Evolutionary conservation across 1,284 basidiomycete genomes (phyloP).

Genomic region (Fomitopsis betulina): DNA sequence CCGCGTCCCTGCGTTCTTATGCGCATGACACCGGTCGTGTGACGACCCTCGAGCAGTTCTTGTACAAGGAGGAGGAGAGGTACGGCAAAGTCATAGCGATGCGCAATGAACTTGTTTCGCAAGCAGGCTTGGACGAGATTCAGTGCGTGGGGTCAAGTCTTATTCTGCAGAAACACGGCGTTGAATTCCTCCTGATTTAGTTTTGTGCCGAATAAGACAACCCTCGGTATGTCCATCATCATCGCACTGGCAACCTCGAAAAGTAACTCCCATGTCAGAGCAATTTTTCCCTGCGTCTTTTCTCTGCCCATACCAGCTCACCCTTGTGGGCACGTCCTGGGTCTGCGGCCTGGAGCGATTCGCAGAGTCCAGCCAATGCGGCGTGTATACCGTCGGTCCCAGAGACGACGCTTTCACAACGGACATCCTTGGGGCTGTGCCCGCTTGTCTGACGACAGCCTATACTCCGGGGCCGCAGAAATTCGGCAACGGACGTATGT

Average conservation of each 20-base stretch:
- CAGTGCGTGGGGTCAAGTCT: background rate
- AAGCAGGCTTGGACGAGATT: background rate
- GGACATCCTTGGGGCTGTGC: conserved; percentile 35
- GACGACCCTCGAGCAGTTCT: background rate
- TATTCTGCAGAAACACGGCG: too few species aligned
- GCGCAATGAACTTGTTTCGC: background rate
- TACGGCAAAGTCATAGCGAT: background rate
- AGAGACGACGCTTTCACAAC: conserved; percentile 50
- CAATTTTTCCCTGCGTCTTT: conserved; percentile 46
- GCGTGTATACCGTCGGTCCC: conserved; percentile 46
- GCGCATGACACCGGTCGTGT: background rate
- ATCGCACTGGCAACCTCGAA: too few species aligned
- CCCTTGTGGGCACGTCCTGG: conserved; percentile 46
- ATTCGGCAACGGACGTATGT: conserved; percentile 45
- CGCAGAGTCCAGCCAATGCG: conserved; percentile 35
- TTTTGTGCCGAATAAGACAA: background rate
- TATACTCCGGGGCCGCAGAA: conserved; percentile 46
- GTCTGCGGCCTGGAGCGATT: conserved; percentile 43
- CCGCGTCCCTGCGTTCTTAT: too few species aligned
- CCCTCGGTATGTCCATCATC: background rate
- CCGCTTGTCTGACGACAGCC: conserved; percentile 41
- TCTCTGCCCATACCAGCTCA: conserved; percentile 39
- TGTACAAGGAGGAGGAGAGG: background rate
- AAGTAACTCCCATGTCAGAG: conserved; percentile 27
- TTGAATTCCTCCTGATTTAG: background rate